Conservation (phyloP, 2,329 filamentous ascomycete genomes). For the Pyrenophora graminea region DNA sequence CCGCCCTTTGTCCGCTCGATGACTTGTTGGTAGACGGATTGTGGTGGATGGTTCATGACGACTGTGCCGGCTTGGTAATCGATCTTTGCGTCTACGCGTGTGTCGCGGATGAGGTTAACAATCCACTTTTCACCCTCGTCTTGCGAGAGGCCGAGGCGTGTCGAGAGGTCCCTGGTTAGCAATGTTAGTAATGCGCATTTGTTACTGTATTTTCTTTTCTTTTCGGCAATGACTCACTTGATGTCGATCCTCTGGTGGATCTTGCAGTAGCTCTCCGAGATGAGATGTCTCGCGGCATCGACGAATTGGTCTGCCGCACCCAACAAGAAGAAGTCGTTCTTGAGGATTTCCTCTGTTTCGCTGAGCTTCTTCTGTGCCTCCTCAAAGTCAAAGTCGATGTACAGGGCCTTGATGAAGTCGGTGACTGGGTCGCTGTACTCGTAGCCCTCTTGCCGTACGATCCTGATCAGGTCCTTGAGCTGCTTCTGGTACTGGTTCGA, state of each 20-base stretch:
- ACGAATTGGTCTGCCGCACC: conserved; percentile 86
- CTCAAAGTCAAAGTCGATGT: conserved; percentile 96
- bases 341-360: conserved; percentile 87
- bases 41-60: conserved; percentile 98
- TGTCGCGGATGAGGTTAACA: conserved; percentile 98
- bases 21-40: conserved; percentile 98
- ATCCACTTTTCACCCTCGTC: conserved; percentile 99
- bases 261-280: conserved; percentile 99
- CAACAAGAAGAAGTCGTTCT: conserved; percentile 93
- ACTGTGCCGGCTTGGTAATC: conserved; percentile 99
- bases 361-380: conserved; percentile 88
- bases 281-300: conserved; percentile 90
- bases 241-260: conserved; percentile 99
- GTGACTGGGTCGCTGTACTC: conserved; percentile 97
- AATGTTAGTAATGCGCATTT: conserved; percentile 13
- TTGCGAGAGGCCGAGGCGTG: conserved; percentile 84
- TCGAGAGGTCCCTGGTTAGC: conserved; percentile 73
- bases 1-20: conserved; percentile 99
- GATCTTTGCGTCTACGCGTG: conserved; percentile 96
- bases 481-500: conserved; percentile 98
- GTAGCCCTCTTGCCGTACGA: conserved; percentile 95
- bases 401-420: conserved; percentile 93
- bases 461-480: conserved; percentile 93
- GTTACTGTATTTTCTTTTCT: not conserved
- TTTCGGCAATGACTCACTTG: conserved; percentile 59